Evolutionary conservation across 768 basidiomycete species (phyloP).

Genomic region (Tricholoma flavovirens): DNA sequence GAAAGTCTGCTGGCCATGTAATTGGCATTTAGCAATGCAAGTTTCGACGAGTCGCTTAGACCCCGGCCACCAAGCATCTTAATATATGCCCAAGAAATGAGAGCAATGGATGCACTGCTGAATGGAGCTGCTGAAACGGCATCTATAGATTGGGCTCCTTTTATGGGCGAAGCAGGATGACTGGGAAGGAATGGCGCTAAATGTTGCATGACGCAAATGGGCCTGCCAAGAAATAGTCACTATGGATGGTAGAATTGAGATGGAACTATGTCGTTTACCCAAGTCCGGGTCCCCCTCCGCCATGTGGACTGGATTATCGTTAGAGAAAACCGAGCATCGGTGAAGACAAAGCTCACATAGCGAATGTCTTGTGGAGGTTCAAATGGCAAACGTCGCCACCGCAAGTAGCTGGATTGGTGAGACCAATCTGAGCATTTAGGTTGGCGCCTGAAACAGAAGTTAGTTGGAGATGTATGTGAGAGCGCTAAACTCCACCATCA

Average conservation of each 20-base stretch:
- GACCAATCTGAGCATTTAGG: slow-evolving; percentile 87
- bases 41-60: slow-evolving; percentile 75
- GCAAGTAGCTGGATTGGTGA: slow-evolving; percentile 90
- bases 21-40: slow-evolving; percentile 92
- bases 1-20: slow-evolving; percentile 91
- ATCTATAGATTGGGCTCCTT: slow-evolving; percentile 67
- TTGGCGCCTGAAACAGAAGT: slow-evolving; percentile 59
- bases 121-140: slow-evolving; percentile 91
- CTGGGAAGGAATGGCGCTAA: slow-evolving; percentile 91
- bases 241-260: slow-evolving; percentile 4
- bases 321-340: not conserved
- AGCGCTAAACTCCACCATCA: slow-evolving; percentile 50
- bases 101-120: slow-evolving; percentile 90
- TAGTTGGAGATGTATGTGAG: not conserved
- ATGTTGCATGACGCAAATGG: slow-evolving; percentile 92
- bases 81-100: slow-evolving; percentile 99
- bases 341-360: slow-evolving; percentile 55
- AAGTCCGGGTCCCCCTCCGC: slow-evolving; percentile 95
- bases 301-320: slow-evolving; percentile 66
- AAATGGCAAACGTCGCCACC: slow-evolving; percentile 98
- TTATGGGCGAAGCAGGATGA: slow-evolving; percentile 69
- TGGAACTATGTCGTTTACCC: slow-evolving; percentile 45
- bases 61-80: slow-evolving; percentile 98
- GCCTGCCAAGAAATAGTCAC: slow-evolving; percentile 35
- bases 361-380: slow-evolving; percentile 97